phyloP scores from a whole-genome alignment of 805 yeast genomes.

The Naumovozyma castellii region DNA sequence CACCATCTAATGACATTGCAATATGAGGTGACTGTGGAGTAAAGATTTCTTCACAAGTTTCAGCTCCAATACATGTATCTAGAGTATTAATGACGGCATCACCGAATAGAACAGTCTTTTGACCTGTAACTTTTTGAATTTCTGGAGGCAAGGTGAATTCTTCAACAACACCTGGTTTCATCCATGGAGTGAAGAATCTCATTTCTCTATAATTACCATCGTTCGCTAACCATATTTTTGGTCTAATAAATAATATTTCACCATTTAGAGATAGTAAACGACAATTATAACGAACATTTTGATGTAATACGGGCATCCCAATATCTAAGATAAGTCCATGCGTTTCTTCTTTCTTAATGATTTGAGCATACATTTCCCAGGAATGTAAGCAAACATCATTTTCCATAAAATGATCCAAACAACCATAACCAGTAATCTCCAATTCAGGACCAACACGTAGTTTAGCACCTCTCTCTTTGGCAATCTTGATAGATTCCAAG shows the following conservation, averaged over 20 bases:
- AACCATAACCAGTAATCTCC: slow-evolving; percentile 90
- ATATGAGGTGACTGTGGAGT: slow-evolving; percentile 96
- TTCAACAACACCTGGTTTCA: slow-evolving; percentile 67
- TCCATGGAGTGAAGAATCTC: slow-evolving; percentile 96
- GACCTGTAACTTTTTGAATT: slow-evolving; percentile 59
- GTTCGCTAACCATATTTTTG: slow-evolving; percentile 87
- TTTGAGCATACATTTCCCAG: slow-evolving; percentile 88
- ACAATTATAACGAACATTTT: slow-evolving; percentile 84
- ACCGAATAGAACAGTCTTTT: slow-evolving; percentile 66
- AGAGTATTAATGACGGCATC: slow-evolving; percentile 79
- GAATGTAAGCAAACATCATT: slow-evolving; percentile 80
- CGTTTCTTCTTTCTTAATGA: slow-evolving; percentile 57
- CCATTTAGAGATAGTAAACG: slow-evolving; percentile 76
- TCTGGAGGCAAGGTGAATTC: slow-evolving; percentile 59
- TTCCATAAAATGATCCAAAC: slow-evolving; percentile 88
- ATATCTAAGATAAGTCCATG: slow-evolving; percentile 75
- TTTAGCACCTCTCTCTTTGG: slow-evolving; percentile 66
- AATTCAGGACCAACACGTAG: slow-evolving; percentile 95
- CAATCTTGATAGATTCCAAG: slow-evolving; percentile 63
- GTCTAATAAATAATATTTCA: slow-evolving; percentile 74
- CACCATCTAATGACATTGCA: slow-evolving; percentile 86
- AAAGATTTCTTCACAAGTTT: slow-evolving; percentile 95
- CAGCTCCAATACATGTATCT: slow-evolving; percentile 91
- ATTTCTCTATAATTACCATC: slow-evolving; percentile 98
- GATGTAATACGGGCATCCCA: slow-evolving; percentile 90